A percentile compares a stretch with the other conserved stretches of the same genome.
phyloP scores from a whole-genome alignment of 805 yeast species.

The Cyberlindnera samutprakarnensis region DNA sequence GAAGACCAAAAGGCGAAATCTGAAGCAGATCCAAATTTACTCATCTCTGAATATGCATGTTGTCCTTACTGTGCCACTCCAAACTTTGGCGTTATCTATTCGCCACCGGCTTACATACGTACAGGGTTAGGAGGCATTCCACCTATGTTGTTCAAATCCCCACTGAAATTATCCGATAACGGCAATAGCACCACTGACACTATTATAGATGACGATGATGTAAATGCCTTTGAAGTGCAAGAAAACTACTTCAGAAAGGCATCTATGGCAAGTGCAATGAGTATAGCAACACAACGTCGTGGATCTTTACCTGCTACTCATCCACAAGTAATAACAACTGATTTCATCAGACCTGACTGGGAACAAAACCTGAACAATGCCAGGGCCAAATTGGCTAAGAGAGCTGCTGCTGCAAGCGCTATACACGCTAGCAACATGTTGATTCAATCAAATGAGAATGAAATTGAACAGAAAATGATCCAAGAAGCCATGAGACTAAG shows the following conservation, averaged over 20 bases:
- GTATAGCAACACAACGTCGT: constrained; percentile 28
- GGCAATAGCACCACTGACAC: too few relatives aligned
- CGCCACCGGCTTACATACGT: constrained; percentile 46
- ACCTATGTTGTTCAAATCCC: constrained; percentile 43
- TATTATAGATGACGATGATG: constrained; percentile 13
- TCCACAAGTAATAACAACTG: constrained; percentile 70
- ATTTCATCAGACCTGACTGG: constrained; percentile 90
- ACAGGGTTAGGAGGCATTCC: constrained; percentile 51
- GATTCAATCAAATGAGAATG: constrained; percentile 31
- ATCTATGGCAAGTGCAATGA: too few relatives aligned
- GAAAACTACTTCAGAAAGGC: constrained; percentile 12
- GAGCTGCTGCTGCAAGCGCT: constrained; percentile 92
- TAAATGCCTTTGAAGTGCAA: constrained; percentile 10
- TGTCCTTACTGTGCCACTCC: constrained; percentile 93
- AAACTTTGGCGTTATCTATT: constrained; percentile 77
- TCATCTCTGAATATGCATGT: constrained; percentile 79
- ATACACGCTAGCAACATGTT: constrained; percentile 81
- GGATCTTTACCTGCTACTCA: constrained; percentile 60
- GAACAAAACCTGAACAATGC: constrained; percentile 65
- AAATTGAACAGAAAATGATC: constrained; percentile 69
- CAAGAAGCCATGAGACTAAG: constrained; percentile 77
- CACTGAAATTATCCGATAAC: too few relatives aligned
- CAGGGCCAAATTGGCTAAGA: constrained; percentile 67
- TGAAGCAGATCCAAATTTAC: constrained; percentile 50
- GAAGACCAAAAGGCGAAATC: constrained; percentile 22